Evolutionary conservation across 768 basidiomycete species (phyloP), one percentile per base, ranked within the genome.

Genomic region (Scleroderma citrinum): DNA sequence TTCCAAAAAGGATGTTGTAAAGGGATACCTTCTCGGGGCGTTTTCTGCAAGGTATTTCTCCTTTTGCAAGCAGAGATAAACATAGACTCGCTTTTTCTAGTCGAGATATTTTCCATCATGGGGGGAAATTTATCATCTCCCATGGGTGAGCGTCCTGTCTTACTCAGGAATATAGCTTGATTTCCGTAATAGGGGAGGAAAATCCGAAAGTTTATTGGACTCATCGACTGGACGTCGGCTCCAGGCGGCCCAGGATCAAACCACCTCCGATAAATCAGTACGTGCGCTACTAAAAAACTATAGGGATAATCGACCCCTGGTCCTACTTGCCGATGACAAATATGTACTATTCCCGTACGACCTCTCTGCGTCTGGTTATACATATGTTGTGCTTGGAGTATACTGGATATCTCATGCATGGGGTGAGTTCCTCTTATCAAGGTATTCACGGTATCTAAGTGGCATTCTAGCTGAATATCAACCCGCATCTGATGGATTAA

Each of bases 21-120:
- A 78, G 60, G 89, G 90, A 2, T 92, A 92, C 60, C 75, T 92
- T 30, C 69, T 92, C 21, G 78, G 87, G 20, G 86, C 75, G 12
- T 85, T 80, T 62, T 74, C 85, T 5, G 75, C 89, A 12, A 74
- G 69, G 89, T 87, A 50, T 49, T 71, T 63, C 19, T 34, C 29
- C 46, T 40, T 16, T 32, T 37, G 16, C 36, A 14, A 30, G 38
- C 29, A 17, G 19, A 31, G 48, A n/a, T 40, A 47, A 35, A 54
- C 44, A 48, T 46, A 21, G 44, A 46, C 48, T 59, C 36, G 41
- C n/a, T 37, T 29, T 52, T 44, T 47, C 53, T 24, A 91, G 89
- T 41, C 83, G 85, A 10, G 89, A 92, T 57, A 57, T 71, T 14
- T 91, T 85, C 56, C 69, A 74, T 40, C 76, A 82, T 36, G 71